Percentiles rank a stretch among this genome's conserved stretches.
Conservation (phyloP, 1,139 yeast species). For the Diutina neorugosa region DNA sequence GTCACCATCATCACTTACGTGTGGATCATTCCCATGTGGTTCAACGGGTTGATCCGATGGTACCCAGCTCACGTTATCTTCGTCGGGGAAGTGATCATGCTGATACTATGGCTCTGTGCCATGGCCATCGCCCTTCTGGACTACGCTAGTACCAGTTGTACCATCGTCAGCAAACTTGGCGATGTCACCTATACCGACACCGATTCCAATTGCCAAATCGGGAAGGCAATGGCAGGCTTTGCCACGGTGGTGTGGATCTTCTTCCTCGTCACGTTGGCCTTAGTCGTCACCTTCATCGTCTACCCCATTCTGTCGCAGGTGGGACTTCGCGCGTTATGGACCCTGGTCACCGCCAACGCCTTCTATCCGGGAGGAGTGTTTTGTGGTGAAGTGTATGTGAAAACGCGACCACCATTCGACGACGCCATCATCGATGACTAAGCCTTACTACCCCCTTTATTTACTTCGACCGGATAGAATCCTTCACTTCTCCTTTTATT, state of each 20-base stretch:
- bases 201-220: neutral
- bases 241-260: neutral
- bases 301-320: neutral
- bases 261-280: neutral
- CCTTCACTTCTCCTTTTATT: no score
- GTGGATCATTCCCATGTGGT: constrained; percentile 1
- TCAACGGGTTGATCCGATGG: neutral
- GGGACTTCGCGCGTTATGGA: neutral
- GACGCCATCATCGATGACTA: neutral
- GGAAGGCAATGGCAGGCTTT: neutral
- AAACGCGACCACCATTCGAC: neutral
- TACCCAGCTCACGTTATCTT: constrained; percentile 1
- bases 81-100: neutral
- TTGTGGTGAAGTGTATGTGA: constrained; percentile 3
- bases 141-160: neutral
- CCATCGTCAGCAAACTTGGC: neutral
- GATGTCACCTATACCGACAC: neutral
- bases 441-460: no score
- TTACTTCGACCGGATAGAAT: neutral
- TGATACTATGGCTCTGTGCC: neutral
- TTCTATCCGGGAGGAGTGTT: constrained; percentile 2
- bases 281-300: neutral
- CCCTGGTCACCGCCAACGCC: neutral
- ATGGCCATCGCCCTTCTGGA: neutral
- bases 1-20: constrained; percentile 1